These are phyloP conservation scores for Drechslerella stenobrocha DNA, from an alignment of 2,329 filamentous ascomycete species.

Conservation along the genomic window DNA sequence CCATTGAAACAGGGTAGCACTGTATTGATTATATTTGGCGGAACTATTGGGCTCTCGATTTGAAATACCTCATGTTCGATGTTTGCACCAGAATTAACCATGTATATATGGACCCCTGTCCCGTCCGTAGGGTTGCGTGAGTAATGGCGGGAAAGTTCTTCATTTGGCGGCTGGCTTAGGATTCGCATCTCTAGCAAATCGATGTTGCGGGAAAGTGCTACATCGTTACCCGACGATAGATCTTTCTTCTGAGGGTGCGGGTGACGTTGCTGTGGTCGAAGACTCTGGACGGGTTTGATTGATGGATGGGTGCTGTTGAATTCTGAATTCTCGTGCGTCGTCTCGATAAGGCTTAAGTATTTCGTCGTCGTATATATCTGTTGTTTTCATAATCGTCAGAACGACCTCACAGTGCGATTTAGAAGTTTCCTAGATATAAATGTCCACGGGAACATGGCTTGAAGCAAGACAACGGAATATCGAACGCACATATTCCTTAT, in stretches of 20 bases:
- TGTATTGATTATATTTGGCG: neutral
- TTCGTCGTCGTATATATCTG: neutral
- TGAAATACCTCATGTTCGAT: slow-evolving; percentile 11
- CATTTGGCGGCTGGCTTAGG: slow-evolving; percentile 5
- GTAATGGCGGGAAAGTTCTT: slow-evolving; percentile 5
- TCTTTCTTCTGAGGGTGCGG: too few relatives aligned
- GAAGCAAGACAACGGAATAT: neutral
- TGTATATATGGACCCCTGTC: slow-evolving; percentile 6
- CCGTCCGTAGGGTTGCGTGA: slow-evolving; percentile 9
- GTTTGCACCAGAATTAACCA: slow-evolving; percentile 5
- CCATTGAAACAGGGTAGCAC: too few relatives aligned
- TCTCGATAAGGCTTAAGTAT: neutral
- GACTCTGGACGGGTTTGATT: neutral
- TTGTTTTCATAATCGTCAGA: too few relatives aligned
- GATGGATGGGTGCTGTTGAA: too few relatives aligned
- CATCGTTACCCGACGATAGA: too few relatives aligned
- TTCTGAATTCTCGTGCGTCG: slow-evolving; percentile 1
- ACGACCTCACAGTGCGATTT: too few relatives aligned
- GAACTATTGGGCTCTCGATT: neutral
- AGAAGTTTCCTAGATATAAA: too few relatives aligned
- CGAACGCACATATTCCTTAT: slow-evolving; percentile 2
- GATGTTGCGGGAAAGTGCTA: neutral
- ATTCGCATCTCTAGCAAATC: slow-evolving; percentile 16
- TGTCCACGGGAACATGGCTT: too few relatives aligned
- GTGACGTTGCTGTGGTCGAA: neutral